Base-by-base conservation (phyloP, 805 yeast species). In the Torulaspora gathmanii region DNA sequence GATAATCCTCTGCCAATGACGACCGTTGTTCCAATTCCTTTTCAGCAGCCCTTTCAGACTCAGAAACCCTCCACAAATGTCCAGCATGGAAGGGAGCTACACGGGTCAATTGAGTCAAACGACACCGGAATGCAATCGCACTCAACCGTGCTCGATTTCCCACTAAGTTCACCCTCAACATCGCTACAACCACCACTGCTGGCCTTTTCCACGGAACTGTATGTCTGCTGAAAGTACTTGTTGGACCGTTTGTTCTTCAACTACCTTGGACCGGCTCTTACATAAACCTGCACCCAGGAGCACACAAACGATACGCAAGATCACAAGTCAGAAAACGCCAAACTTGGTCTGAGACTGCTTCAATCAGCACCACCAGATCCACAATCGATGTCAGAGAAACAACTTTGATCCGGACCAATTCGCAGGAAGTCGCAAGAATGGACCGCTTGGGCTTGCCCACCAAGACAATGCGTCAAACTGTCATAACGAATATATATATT, bases 11-110 rank as follows among this genome's bases (percentile, higher is more conserved):
- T 3, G 48, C 46, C 22, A 4, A 9, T 6, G n/a, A 2, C 12
- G 17, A 31, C 34, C 34, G 34, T 16, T 31, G 43, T 22, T 55
- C 51, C 34, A 52, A 46, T n/a, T 44, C 37, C 36, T 42, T 37
- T 33, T 55, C 47, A 38, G 49, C 54, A 20, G 43, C 45, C 16
- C 38, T 45, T 23, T 52, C 55, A 23, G 37, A 25, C 33, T 53
- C 44, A 28, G 53, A 19, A 4, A 38, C 37, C 26, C 29, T 33
- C 25, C n/a, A 19, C 6, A 28, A 5, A 9, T 31, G 25, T 5
- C 44, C 44, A 33, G 10, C 44, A 19, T 40, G 44, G 27, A 33
- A 25, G 7, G 26, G 11, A 13, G 10, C 31, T 13, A 30, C 34
- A 25, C 39, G 8, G 15, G 16, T 13, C n/a, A 12, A 11, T 13